These are phyloP conservation scores for Pleurotus djamor DNA, from an alignment of 768 basidiomycete genomes.

Conservation along the genomic window DNA sequence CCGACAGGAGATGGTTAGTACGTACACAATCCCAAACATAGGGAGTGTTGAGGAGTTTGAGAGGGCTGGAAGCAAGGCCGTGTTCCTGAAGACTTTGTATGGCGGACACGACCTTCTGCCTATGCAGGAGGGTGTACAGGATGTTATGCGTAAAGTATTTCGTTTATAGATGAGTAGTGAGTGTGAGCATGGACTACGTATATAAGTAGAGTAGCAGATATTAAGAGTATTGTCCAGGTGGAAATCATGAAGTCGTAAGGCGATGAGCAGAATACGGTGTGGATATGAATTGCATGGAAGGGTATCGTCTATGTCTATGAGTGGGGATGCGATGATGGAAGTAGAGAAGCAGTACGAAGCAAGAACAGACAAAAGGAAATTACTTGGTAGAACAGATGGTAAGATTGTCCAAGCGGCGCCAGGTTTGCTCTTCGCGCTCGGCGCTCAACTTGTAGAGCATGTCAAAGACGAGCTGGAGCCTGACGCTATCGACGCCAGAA, in stretches of 20 bases:
- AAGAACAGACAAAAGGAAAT: not conserved
- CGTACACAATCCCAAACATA: slow-evolving; percentile 47
- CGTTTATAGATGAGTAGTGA: not conserved
- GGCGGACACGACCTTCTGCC: slow-evolving; percentile 67
- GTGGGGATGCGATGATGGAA: not conserved
- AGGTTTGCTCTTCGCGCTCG: not conserved
- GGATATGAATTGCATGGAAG: not conserved
- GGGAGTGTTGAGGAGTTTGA: slow-evolving; percentile 57
- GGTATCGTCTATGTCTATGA: not conserved
- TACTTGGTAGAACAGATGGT: not conserved
- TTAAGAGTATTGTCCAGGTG: not conserved
- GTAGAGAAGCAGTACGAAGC: not conserved
- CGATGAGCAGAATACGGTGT: not conserved
- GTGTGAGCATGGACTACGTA: not conserved
- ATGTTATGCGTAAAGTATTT: slow-evolving; percentile 47
- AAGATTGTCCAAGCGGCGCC: not conserved
- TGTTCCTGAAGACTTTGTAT: slow-evolving; percentile 56
- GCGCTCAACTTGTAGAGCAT: not conserved
- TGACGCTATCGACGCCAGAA: not conserved
- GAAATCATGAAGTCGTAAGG: not conserved
- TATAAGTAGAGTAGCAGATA: not conserved
- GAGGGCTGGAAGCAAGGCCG: slow-evolving; percentile 43
- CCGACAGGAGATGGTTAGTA: slow-evolving; percentile 44
- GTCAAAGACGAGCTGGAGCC: not conserved
- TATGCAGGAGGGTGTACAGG: slow-evolving; percentile 71